A percentile compares a stretch with the other conserved stretches of the same genome.
Evolutionary conservation across 148 eudicot genomes (phyloP).

Genomic region (Cornus controversa): DNA sequence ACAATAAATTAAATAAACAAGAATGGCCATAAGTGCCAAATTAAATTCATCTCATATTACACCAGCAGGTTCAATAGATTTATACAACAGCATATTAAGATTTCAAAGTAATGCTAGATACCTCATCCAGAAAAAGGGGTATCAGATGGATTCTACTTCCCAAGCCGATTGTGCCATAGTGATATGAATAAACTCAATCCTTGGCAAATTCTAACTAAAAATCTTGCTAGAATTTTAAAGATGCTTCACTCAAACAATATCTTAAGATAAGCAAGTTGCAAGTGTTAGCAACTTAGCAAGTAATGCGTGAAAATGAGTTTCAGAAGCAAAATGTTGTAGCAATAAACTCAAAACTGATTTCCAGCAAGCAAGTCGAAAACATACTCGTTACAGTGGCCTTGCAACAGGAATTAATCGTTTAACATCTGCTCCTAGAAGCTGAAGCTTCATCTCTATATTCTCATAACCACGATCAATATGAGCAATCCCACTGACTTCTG

Average conservation of each 20-base stretch:
- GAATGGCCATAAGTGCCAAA: background rate
- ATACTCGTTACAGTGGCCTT: background rate
- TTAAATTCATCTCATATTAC: background rate
- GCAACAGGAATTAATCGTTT: constrained; percentile 4
- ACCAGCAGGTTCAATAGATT: background rate
- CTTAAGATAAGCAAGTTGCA: background rate
- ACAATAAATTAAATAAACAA: background rate
- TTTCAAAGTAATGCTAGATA: background rate
- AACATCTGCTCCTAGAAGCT: constrained; percentile 19
- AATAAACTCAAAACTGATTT: background rate
- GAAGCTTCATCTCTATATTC: constrained; percentile 20
- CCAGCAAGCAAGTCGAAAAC: background rate
- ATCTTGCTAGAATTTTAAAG: background rate
- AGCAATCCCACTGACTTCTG: constrained; percentile 18
- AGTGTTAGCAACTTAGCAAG: background rate
- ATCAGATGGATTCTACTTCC: background rate
- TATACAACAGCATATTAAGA: background rate
- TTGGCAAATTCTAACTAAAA: background rate
- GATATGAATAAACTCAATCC: background rate
- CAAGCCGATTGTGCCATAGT: background rate
- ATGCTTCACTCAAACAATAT: background rate
- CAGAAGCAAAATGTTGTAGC: background rate
- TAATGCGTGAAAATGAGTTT: background rate
- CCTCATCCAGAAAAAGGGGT: background rate
- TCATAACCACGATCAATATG: constrained; percentile 30